A percentile compares a stretch with the other conserved stretches of the same genome.
Evolutionary conservation across 2,329 filamentous ascomycete species (phyloP).

Genomic region (Acrocalymma vagum): DNA sequence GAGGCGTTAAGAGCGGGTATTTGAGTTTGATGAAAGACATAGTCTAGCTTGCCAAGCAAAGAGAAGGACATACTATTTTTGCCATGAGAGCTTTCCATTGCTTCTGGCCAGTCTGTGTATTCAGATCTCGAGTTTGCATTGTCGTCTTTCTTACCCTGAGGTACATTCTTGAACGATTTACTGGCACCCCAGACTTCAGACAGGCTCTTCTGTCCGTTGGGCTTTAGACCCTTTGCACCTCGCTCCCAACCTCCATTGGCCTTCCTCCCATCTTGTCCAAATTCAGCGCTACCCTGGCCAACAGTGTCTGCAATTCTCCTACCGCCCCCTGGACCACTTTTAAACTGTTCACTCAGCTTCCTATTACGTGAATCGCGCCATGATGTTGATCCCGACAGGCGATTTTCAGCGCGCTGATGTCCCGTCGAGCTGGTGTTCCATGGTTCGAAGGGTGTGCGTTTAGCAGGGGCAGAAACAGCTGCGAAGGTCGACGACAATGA

Average conservation of each 20-base stretch:
- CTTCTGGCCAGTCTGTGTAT: background rate
- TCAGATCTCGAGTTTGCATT: background rate
- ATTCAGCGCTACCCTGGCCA: conserved; percentile 69
- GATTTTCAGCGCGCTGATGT: conserved; percentile 79
- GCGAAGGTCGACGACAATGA: background rate
- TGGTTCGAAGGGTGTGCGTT: conserved; percentile 63
- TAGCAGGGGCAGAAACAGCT: conserved; percentile 20
- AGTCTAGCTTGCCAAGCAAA: too few species aligned
- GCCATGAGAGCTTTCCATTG: background rate
- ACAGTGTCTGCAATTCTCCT: conserved; percentile 70
- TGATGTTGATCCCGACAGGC: conserved; percentile 66
- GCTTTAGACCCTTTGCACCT: conserved; percentile 58
- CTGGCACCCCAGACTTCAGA: conserved; percentile 33
- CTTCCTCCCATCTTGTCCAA: conserved; percentile 57
- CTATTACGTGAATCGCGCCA: conserved; percentile 76
- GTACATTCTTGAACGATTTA: conserved; percentile 22
- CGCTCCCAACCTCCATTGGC: conserved; percentile 62
- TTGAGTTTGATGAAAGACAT: too few species aligned
- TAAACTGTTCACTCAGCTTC: conserved; percentile 77
- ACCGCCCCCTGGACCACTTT: conserved; percentile 63
- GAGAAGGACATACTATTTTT: conserved; percentile 9
- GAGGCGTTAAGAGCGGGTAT: too few species aligned
- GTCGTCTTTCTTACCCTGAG: conserved; percentile 11
- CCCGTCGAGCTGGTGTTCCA: conserved; percentile 80
- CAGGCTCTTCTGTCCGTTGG: conserved; percentile 51